These are phyloP conservation scores for Fusarium pseudoanthophilum DNA, from an alignment of 2,329 filamentous ascomycete species.

Conservation along the genomic window DNA sequence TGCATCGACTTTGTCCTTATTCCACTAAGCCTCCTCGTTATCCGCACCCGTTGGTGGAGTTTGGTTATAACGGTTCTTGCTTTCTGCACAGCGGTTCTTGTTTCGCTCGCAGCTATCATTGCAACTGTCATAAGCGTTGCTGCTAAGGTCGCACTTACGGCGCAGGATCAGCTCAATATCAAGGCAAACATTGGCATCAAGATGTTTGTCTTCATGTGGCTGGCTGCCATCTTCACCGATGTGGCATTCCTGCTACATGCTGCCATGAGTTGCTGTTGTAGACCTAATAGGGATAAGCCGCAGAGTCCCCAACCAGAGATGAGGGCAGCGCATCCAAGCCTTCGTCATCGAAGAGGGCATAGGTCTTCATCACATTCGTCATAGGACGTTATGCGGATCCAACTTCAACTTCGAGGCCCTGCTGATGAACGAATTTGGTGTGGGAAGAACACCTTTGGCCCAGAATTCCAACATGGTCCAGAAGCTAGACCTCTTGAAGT, in stretches of 20 bases:
- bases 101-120: constrained; percentile 76
- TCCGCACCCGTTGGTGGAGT: constrained; percentile 69
- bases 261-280: constrained; percentile 81
- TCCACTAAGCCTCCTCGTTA: constrained; percentile 68
- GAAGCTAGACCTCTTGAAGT: not conserved
- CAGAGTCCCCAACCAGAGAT: constrained; percentile 36
- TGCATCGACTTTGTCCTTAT: constrained; percentile 79
- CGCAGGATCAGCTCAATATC: constrained; percentile 81
- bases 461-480: not conserved
- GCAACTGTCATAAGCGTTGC: constrained; percentile 87
- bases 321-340: constrained; percentile 40
- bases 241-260: constrained; percentile 79
- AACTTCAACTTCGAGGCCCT: not conserved
- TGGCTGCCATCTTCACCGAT: constrained; percentile 73
- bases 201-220: constrained; percentile 94
- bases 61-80: constrained; percentile 75
- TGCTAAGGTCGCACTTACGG: constrained; percentile 79
- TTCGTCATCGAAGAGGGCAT: constrained; percentile 44
- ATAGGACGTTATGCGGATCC: not conserved
- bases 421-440: not conserved
- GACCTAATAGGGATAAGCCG: constrained; percentile 40
- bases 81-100: constrained; percentile 73
- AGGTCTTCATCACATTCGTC: constrained; percentile 30
- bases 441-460: not conserved
- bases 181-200: constrained; percentile 72